Conservation (phyloP, 352 stramenopile species). For the Phytophthora cryptogea region DNA sequence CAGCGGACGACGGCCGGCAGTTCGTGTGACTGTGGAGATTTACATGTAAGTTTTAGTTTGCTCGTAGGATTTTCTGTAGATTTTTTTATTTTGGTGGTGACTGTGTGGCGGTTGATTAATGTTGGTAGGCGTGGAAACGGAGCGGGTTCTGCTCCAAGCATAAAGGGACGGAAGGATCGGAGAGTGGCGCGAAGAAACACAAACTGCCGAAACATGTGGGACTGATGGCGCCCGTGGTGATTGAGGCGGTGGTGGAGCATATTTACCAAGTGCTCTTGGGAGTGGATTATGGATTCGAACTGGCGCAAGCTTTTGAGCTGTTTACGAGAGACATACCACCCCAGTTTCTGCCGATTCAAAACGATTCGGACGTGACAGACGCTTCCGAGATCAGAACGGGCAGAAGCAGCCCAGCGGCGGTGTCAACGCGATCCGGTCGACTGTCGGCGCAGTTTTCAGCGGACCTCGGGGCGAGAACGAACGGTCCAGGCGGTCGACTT, state of each 20-base stretch:
- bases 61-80: neutral
- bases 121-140: constrained; percentile 69
- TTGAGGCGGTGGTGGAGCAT: constrained; percentile 80
- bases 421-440: constrained; percentile 13
- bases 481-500: constrained; percentile 32
- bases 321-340: constrained; percentile 67
- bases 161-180: constrained; percentile 51
- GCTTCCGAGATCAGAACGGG: constrained; percentile 7
- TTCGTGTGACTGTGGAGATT: constrained; percentile 85
- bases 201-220: constrained; percentile 71
- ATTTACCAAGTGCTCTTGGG: constrained; percentile 71
- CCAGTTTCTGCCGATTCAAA: constrained; percentile 46
- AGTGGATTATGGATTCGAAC: constrained; percentile 69
- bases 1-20: constrained; percentile 85
- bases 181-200: constrained; percentile 45
- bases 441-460: constrained; percentile 27
- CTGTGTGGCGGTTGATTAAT: constrained; percentile 9
- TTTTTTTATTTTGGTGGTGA: constrained; percentile 1
- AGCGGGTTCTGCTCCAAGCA: constrained; percentile 83
- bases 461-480: constrained; percentile 22
- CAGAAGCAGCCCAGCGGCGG: constrained; percentile 4
- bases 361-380: constrained; percentile 40
- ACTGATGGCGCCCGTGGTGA: constrained; percentile 55
- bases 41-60: constrained; percentile 53
- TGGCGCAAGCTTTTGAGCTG: constrained; percentile 69